Evolutionary conservation across 805 yeast genomes (phyloP).

Genomic region (Kuraishia capsulata): DNA sequence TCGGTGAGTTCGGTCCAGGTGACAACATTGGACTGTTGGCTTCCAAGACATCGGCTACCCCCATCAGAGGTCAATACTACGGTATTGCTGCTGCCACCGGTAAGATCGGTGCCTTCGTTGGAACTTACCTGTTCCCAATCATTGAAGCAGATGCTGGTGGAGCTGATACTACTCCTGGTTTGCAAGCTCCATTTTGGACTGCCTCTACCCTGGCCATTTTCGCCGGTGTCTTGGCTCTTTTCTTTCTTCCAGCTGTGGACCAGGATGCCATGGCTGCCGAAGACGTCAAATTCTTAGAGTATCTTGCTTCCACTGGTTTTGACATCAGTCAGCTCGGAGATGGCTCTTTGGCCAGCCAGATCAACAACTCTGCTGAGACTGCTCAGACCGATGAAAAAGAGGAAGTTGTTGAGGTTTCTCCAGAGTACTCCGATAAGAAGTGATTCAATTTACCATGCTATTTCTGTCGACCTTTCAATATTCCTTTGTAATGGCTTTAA

Average conservation of each 20-base stretch:
- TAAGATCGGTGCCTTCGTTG: constrained; percentile 88
- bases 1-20: constrained; percentile 95
- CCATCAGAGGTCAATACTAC: constrained; percentile 85
- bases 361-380: constrained; percentile 70
- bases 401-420: constrained; percentile 1
- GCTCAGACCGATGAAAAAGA: constrained; percentile 22
- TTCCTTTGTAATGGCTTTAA: too few relatives aligned
- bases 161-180: constrained; percentile 40
- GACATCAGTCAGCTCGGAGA: constrained; percentile 53
- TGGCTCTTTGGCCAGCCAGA: constrained; percentile 10
- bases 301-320: constrained; percentile 60
- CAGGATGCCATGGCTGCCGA: constrained; percentile 77
- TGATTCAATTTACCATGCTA: too few relatives aligned
- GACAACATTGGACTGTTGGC: constrained; percentile 85
- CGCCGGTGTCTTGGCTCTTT: constrained; percentile 58
- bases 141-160: constrained; percentile 57
- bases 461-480: too few relatives aligned
- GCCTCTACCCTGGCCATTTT: constrained; percentile 70
- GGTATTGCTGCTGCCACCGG: constrained; percentile 90
- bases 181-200: constrained; percentile 73
- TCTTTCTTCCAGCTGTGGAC: constrained; percentile 71
- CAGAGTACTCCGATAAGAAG: too few relatives aligned
- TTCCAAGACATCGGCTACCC: constrained; percentile 77
- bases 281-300: constrained; percentile 61
- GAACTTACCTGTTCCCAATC: constrained; percentile 81